Conservation (phyloP, 2,329 filamentous ascomycete species). For the Sclerotinia sclerotiorum region DNA sequence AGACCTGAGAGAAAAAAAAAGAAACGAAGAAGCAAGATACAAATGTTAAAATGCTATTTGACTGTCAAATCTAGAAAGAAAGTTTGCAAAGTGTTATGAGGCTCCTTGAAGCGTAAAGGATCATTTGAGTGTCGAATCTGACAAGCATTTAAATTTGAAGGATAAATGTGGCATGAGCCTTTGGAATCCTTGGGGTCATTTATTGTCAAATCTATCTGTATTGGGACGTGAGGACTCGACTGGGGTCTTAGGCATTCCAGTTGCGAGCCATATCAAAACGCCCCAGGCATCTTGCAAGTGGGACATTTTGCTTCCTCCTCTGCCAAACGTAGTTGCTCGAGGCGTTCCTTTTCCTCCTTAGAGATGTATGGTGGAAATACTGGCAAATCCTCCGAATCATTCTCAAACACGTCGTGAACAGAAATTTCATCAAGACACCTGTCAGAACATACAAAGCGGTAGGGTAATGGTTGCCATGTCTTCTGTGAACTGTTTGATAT, state of each 20-base stretch:
- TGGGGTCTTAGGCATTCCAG: too few species aligned
- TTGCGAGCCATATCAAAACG: neutral
- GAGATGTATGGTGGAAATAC: neutral
- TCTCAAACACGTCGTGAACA: conserved; percentile 10
- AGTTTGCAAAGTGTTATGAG: neutral
- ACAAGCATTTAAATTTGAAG: too few species aligned
- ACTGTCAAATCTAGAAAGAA: neutral
- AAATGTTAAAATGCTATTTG: neutral
- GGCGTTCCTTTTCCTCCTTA: neutral
- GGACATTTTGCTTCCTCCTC: conserved; percentile 7
- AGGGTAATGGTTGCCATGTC: neutral
- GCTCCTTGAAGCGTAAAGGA: neutral
- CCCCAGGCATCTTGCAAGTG: conserved; percentile 7
- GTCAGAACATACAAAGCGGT: conserved; percentile 10
- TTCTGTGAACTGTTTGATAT: neutral
- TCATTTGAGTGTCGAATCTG: too few species aligned
- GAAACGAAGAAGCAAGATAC: neutral
- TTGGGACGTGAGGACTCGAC: too few species aligned
- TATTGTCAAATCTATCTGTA: too few species aligned
- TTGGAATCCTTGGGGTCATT: too few species aligned
- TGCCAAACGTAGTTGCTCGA: neutral
- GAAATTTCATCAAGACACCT: neutral
- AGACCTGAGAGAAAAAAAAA: neutral
- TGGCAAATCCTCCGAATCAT: neutral
- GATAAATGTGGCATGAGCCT: too few species aligned